Evolutionary conservation across 129 eudicot species (phyloP), one percentile per base, ranked within the genome.

Genomic region (Helichrysum umbraculigerum): DNA sequence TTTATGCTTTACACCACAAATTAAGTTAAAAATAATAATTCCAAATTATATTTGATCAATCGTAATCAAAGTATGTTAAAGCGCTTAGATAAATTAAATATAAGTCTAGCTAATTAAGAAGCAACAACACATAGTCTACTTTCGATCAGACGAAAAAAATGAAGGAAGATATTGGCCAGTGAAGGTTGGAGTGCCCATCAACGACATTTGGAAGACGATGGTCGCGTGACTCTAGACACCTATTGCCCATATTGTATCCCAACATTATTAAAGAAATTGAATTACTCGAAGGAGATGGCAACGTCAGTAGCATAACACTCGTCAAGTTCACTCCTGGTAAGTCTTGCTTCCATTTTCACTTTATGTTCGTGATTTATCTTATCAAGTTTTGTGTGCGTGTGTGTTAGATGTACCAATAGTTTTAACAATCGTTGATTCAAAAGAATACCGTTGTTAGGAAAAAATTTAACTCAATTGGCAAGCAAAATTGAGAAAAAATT

Each of bases 281-380:
- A 71, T 35, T 84, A 29, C 75, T 87, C 33, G 83, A 87, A 79
- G 88, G 88, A 76, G 82, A 87, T 76, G 91, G 88, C 39, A 82
- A 85, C 71, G 21, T 50, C 35, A 86, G 84, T 25, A 81, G 81
- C 70, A 54, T 84, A 32, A 72, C 79, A n/a, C 83, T 84, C 60
- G 76, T 87, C 79, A 66, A 74, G 42, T 84, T 87, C 57, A 69
- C 81, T 47, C 68, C 81, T 7, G 77, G 88, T 84, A 51, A 54
- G 71, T 66, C 64, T 61, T 74, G 6, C 35, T 14, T 44, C 12
- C 67, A 9, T 42, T 25, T 66, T 21, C 14, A 7, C n/a, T 72
- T 41, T 20, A 56, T 15, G 7, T 73, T 73, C 16, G 20, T 60
- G 4, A 60, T 35, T 35, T 77, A n/a, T 39, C 4, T 51, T 16